Percentiles rank a stretch among this genome's conserved stretches.
Conservation (phyloP, 257 asterid genomes). For the Salvia hispanica region DNA sequence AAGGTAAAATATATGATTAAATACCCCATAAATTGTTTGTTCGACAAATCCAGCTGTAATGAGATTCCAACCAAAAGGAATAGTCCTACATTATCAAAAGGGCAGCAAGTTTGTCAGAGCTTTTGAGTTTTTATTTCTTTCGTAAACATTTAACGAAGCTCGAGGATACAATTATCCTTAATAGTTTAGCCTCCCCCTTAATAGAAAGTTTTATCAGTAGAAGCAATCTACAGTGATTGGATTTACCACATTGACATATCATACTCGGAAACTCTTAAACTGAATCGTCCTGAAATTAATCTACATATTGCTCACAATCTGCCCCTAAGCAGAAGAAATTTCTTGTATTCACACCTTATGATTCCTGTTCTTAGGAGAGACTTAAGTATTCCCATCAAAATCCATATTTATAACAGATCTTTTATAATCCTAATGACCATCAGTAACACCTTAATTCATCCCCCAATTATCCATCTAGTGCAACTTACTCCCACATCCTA, state of each 20-base stretch:
- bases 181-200: not conserved
- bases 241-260: not conserved
- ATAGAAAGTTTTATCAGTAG: conserved; percentile 4
- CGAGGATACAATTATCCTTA: not conserved
- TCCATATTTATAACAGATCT: not conserved
- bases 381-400: not conserved
- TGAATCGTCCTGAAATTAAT: conserved; percentile 2
- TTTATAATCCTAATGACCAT: not conserved
- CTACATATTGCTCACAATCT: not conserved
- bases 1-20: conserved; percentile 17
- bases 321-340: not conserved
- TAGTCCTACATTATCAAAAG: conserved; percentile 61
- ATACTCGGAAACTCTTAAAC: not conserved
- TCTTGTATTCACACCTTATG: not conserved
- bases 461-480: not conserved
- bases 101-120: conserved; percentile 16
- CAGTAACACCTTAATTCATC: not conserved
- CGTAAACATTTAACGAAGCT: conserved; percentile 1
- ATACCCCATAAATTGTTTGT: conserved; percentile 84
- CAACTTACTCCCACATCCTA: not conserved
- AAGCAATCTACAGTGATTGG: not conserved
- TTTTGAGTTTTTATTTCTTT: not conserved
- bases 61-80: conserved; percentile 98
- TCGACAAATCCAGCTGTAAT: conserved; percentile 86
- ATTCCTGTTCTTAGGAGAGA: not conserved